Percentiles rank a stretch among this genome's conserved stretches.
Evolutionary conservation across 805 yeast genomes (phyloP).

Genomic region (Maudiozyma pseudohumilis): DNA sequence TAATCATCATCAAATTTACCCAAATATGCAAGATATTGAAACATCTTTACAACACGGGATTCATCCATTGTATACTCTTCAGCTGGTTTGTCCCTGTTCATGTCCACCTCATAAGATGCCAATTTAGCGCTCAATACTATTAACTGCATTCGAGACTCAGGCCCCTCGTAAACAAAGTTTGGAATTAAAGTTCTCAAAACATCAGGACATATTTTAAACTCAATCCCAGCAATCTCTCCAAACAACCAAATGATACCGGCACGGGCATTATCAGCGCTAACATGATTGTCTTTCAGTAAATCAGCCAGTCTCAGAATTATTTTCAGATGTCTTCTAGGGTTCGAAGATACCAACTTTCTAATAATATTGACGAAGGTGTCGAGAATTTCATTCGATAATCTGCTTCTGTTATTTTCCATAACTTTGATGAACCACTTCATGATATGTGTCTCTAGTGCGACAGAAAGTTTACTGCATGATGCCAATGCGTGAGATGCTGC

Average conservation of each 20-base stretch:
- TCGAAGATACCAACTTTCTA: slow-evolving; percentile 58
- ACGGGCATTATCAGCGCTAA: slow-evolving; percentile 42
- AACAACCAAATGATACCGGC: slow-evolving; percentile 85
- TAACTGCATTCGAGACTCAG: slow-evolving; percentile 57
- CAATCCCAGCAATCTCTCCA: slow-evolving; percentile 59
- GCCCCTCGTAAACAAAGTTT: slow-evolving; percentile 44
- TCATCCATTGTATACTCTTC: slow-evolving; percentile 23
- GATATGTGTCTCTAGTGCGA: slow-evolving; percentile 42
- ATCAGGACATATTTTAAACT: slow-evolving; percentile 58
- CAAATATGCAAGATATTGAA: slow-evolving; percentile 49
- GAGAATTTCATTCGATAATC: slow-evolving; percentile 29
- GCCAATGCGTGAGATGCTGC: slow-evolving; percentile 57
- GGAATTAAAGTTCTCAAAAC: slow-evolving; percentile 50
- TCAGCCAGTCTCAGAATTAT: slow-evolving; percentile 44
- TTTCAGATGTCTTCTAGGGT: slow-evolving; percentile 42
- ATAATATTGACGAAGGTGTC: slow-evolving; percentile 66
- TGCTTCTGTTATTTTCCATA: slow-evolving; percentile 25
- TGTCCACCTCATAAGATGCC: slow-evolving; percentile 44
- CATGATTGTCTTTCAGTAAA: slow-evolving; percentile 19
- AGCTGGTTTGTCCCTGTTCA: slow-evolving; percentile 11
- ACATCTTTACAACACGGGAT: slow-evolving; percentile 40
- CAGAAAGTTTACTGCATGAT: slow-evolving; percentile 41
- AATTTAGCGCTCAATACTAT: slow-evolving; percentile 67
- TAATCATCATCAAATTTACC: slow-evolving; percentile 64
- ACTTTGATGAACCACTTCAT: slow-evolving; percentile 55